A percentile compares a stretch with the other conserved stretches of the same genome.
phyloP scores from a whole-genome alignment of 78 protist species.

The Speleostelium caveatum region DNA sequence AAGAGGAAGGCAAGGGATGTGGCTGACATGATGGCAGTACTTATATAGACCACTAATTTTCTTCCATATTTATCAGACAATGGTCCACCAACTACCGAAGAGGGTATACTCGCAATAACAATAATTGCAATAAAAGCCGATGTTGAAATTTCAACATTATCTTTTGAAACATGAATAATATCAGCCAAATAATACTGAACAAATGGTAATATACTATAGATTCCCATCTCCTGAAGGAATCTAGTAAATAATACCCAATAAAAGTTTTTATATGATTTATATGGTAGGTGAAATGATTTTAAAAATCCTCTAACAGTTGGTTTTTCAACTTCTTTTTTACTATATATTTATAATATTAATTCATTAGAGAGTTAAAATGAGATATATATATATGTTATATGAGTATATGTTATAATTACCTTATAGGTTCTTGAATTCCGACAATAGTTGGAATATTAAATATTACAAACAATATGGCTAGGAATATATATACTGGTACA shows the following conservation, averaged over 20 bases:
- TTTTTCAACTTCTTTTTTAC: no score
- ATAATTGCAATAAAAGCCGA: conserved; percentile 43
- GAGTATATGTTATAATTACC: background rate
- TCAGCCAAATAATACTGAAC: conserved; percentile 35
- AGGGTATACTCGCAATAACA: conserved; percentile 27
- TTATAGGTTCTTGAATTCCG: background rate
- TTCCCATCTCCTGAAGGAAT: conserved; percentile 4
- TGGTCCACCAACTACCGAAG: conserved; percentile 24
- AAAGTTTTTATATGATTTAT: conserved; percentile 22
- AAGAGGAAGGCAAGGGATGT: conserved; percentile 6
- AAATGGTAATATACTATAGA: conserved; percentile 15
- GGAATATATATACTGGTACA: background rate
- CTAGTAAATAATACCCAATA: conserved; percentile 32
- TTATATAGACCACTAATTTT: conserved; percentile 39
- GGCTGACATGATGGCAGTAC: conserved; percentile 14
- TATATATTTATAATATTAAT: no score
- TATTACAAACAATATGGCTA: background rate
- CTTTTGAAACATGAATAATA: conserved; percentile 34
- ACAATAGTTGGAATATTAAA: conserved; percentile 7
- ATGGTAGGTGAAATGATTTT: background rate
- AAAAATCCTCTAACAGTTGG: background rate
- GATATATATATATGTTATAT: no score
- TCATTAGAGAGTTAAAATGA: no score
- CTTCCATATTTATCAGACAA: conserved; percentile 67
- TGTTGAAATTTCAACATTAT: conserved; percentile 7